Evolutionary conservation across 331 rosid genomes (phyloP).

Genomic region (Ulmus americana): DNA sequence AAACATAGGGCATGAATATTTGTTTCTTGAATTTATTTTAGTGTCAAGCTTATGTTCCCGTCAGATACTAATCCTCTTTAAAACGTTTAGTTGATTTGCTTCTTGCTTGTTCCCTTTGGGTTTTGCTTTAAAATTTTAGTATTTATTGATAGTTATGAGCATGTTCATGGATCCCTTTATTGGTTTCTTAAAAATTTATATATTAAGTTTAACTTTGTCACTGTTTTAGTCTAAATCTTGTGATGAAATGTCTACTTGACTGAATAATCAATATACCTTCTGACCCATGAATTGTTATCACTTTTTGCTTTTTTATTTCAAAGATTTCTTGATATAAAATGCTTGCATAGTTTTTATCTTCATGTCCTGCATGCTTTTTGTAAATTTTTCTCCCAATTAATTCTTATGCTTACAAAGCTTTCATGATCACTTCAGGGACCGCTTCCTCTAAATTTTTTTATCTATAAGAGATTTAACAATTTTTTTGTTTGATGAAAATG

Average conservation of each 20-base stretch:
- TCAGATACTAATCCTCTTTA: neutral
- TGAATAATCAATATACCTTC: neutral
- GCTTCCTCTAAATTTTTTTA: constrained; percentile 46
- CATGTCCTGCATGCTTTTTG: constrained; percentile 4
- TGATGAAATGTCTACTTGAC: too few species aligned
- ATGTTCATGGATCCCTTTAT: too few species aligned
- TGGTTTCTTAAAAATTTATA: too few species aligned
- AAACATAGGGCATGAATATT: too few species aligned
- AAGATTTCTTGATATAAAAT: neutral
- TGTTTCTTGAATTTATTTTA: too few species aligned
- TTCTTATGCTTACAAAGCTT: constrained; percentile 5
- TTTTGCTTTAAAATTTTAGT: neutral
- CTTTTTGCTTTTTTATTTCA: neutral
- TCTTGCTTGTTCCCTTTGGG: neutral
- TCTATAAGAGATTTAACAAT: too few species aligned
- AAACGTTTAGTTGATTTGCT: neutral
- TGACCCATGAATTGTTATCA: neutral
- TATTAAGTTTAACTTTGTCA: too few species aligned
- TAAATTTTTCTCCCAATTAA: neutral
- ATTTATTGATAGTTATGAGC: too few species aligned
- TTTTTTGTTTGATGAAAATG: too few species aligned
- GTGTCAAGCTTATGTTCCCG: neutral
- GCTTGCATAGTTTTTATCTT: neutral
- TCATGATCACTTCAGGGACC: constrained; percentile 62
- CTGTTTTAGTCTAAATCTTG: too few species aligned